These are phyloP conservation scores for Arctium minus DNA, from an alignment of 129 eudicot species.

Conservation along the genomic window DNA sequence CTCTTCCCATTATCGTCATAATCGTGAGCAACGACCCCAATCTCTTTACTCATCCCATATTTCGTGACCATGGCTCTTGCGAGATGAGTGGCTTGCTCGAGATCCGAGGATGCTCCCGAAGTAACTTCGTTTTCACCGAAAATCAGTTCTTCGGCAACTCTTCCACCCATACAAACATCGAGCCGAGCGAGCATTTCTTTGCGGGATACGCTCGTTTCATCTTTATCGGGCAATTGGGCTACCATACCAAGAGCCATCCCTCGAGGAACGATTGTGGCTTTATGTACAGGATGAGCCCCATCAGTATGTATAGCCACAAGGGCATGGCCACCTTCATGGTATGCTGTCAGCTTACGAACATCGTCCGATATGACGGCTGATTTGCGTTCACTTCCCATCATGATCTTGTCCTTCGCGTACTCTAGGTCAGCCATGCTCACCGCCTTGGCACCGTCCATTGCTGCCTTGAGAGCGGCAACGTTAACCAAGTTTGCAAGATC, in stretches of 20 bases:
- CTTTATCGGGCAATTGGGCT: conserved; percentile 83
- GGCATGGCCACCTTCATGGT: conserved; percentile 97
- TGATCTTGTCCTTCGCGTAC: conserved; percentile 83
- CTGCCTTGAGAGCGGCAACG: conserved; percentile 93
- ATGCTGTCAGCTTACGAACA: conserved; percentile 74
- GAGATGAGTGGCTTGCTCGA: conserved; percentile 70
- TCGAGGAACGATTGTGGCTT: conserved; percentile 94
- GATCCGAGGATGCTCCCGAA: conserved; percentile 87
- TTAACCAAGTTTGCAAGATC: conserved; percentile 95
- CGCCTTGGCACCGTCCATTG: conserved; percentile 95
- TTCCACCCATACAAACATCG: conserved; percentile 90
- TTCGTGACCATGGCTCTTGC: conserved; percentile 95
- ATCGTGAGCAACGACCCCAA: conserved; percentile 81
- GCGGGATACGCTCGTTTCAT: conserved; percentile 77
- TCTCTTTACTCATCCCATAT: conserved; percentile 88
- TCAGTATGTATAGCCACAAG: conserved; percentile 92
- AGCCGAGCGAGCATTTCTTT: conserved; percentile 96
- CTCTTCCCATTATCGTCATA: conserved; percentile 90
- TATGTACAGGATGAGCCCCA: conserved; percentile 95
- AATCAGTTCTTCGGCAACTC: conserved; percentile 94
- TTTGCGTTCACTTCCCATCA: conserved; percentile 97
- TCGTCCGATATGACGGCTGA: conserved; percentile 94
- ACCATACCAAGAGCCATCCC: conserved; percentile 97
- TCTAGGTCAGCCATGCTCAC: conserved; percentile 83
- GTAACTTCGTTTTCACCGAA: conserved; percentile 94